phyloP scores from a whole-genome alignment of 495 filamentous ascomycete genomes.

The Podospora bellae-mahoneyi region DNA sequence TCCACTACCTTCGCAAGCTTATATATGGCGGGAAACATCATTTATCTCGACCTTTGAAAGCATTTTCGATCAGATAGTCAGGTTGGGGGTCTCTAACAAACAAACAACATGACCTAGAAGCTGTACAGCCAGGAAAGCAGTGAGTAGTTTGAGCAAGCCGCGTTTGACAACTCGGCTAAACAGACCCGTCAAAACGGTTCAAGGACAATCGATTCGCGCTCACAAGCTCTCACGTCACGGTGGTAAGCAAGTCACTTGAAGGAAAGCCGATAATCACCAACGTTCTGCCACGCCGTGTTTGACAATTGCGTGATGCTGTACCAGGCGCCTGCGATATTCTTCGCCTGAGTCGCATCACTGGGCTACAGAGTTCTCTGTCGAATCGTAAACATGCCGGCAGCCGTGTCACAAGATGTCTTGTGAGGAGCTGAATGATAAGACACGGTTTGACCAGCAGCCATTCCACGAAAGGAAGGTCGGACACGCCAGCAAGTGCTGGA shows the following conservation, averaged over 20 bases:
- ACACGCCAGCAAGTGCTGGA: constrained; percentile 5
- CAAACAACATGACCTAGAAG: not conserved
- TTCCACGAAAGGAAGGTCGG: constrained; percentile 26
- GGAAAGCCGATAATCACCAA: not conserved
- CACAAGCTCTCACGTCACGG: not conserved
- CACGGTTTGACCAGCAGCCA: constrained; percentile 17
- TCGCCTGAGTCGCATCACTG: not conserved
- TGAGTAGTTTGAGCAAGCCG: not conserved
- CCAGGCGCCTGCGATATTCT: not conserved
- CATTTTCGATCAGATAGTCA: not conserved
- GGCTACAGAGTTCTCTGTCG: not conserved
- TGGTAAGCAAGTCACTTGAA: not conserved
- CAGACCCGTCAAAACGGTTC: not conserved
- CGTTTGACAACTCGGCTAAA: not conserved
- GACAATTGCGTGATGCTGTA: not conserved
- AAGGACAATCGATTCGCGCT: not conserved
- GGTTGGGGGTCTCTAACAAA: not conserved
- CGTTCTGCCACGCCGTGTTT: not conserved
- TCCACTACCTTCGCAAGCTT: not conserved
- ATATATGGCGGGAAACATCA: not conserved
- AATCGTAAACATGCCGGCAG: not conserved
- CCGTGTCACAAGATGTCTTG: constrained; percentile 6
- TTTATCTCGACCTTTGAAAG: not conserved
- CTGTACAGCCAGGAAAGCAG: not conserved
- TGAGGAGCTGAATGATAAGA: constrained; percentile 10